A percentile compares a stretch with the other conserved stretches of the same genome.
Conservation (phyloP, 2,329 filamentous ascomycete genomes). For the Sclerotinia trifoliorum region DNA sequence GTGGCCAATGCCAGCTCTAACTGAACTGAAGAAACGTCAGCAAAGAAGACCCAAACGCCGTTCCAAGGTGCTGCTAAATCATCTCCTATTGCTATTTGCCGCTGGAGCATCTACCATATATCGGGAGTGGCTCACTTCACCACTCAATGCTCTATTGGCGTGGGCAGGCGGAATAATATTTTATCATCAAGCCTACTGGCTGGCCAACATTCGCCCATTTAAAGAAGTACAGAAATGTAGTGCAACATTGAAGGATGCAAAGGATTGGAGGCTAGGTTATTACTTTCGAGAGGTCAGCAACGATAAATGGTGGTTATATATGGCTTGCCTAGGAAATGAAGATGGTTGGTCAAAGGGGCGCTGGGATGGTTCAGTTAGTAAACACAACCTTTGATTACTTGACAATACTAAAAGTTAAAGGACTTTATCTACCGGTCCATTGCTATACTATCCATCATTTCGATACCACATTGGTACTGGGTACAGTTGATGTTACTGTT, state of each 20-base stretch:
- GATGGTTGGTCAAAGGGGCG: not conserved
- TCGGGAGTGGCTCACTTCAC: not conserved
- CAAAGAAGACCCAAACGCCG: not conserved
- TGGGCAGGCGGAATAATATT: conserved; percentile 12
- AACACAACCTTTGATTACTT: not conserved
- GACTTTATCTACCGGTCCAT: not conserved
- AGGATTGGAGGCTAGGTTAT: not conserved
- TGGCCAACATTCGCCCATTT: not conserved
- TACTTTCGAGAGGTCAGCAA: conserved; percentile 12
- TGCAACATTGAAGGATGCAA: not conserved
- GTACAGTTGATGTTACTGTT: not conserved
- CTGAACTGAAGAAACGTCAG: not conserved
- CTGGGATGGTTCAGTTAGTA: not conserved
- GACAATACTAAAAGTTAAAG: not conserved
- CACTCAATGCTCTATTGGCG: not conserved
- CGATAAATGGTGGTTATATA: conserved; percentile 18
- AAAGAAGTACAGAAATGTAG: not conserved
- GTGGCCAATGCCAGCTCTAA: too few relatives aligned
- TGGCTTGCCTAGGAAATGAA: conserved; percentile 17
- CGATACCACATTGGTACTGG: not conserved
- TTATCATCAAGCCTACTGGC: conserved; percentile 16
- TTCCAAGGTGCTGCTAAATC: not conserved
- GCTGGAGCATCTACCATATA: too few relatives aligned
- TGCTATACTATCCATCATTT: not conserved
- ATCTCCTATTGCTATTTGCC: not conserved